Evolutionary conservation across 2,329 filamentous ascomycete species (phyloP).

Genomic region (Zymoseptoria tritici): DNA sequence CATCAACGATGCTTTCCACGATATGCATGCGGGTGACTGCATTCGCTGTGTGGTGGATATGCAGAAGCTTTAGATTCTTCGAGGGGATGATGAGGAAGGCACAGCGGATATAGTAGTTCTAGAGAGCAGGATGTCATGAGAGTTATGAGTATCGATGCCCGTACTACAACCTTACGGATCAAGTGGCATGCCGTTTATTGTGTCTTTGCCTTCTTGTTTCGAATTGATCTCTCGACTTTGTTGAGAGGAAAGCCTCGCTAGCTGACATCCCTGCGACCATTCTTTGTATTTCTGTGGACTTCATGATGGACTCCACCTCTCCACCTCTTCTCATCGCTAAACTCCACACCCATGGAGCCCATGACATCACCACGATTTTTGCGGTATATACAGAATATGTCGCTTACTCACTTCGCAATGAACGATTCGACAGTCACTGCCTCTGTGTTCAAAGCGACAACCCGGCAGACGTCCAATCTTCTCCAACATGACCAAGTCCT

Average conservation of each 20-base stretch:
- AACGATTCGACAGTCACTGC: no score
- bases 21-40: conserved; percentile 95
- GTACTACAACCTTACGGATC: not conserved
- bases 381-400: not conserved
- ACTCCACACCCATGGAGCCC: not conserved
- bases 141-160: not conserved
- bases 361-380: not conserved
- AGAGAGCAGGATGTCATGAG: not conserved
- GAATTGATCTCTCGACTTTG: not conserved
- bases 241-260: not conserved
- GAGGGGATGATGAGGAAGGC: not conserved
- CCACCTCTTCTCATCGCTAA: no score
- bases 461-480: not conserved
- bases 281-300: not conserved
- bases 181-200: not conserved
- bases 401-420: not conserved
- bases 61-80: conserved; percentile 29
- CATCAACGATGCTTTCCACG: conserved; percentile 85
- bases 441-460: no score
- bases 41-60: conserved; percentile 86
- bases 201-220: not conserved
- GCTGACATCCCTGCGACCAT: not conserved
- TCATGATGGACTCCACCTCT: no score
- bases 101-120: no score
- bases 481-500: not conserved